Conservation (phyloP, 306 rosid species). For the Geum urbanum region DNA sequence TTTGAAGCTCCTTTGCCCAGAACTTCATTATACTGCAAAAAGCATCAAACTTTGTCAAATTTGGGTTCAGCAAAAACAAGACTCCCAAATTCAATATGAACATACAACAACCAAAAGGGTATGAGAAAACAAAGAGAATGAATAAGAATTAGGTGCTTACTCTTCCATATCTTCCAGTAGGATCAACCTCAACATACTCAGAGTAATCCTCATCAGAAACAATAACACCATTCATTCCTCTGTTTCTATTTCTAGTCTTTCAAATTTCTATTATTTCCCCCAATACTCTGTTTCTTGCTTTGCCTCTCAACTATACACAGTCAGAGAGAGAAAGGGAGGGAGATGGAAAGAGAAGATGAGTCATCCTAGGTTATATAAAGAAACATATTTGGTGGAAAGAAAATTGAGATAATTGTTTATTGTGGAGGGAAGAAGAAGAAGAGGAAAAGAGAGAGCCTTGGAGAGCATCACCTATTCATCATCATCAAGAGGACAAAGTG, state of each 20-base stretch:
- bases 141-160: constrained; percentile 32
- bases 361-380: constrained; percentile 15
- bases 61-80: background rate
- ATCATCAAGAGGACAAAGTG: constrained; percentile 25
- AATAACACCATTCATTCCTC: constrained; percentile 62
- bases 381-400: background rate
- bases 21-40: constrained; percentile 73
- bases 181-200: constrained; percentile 92
- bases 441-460: constrained; percentile 22
- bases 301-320: constrained; percentile 1
- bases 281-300: constrained; percentile 17
- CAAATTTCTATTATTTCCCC: constrained; percentile 13
- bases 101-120: constrained; percentile 16
- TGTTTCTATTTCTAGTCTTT: constrained; percentile 5
- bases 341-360: constrained; percentile 14
- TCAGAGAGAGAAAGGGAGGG: constrained; percentile 20
- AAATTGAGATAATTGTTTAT: constrained; percentile 19
- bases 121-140: constrained; percentile 5
- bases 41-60: constrained; percentile 1
- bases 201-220: constrained; percentile 42
- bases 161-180: constrained; percentile 98
- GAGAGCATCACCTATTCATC: constrained; percentile 25
- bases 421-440: constrained; percentile 19
- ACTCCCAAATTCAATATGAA: background rate
- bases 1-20: constrained; percentile 99